phyloP scores from a whole-genome alignment of 345 rosid genomes.

The Aethionema arabicum region DNA sequence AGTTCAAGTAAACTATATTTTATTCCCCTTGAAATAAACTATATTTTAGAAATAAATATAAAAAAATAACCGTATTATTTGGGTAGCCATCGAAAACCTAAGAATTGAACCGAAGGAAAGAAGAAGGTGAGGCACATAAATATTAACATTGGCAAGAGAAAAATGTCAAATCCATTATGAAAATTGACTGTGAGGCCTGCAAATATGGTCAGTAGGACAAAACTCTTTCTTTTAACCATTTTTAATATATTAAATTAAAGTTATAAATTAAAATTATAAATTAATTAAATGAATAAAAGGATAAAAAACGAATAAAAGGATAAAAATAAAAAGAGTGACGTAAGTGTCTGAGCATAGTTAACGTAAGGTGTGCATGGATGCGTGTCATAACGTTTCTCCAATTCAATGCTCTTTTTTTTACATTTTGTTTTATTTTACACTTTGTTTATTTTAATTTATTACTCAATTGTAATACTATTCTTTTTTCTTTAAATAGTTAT shows the following conservation, averaged over 20 bases:
- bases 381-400: slow-evolving; percentile 50
- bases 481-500: no score
- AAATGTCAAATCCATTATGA: slow-evolving; percentile 36
- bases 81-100: no score
- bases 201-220: slow-evolving; percentile 21
- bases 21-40: no score
- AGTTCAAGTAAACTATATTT: no score
- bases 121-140: slow-evolving; percentile 12
- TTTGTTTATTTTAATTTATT: neutral
- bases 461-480: neutral
- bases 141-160: slow-evolving; percentile 30
- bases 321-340: slow-evolving; percentile 40
- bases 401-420: slow-evolving; percentile 39
- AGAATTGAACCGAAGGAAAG: slow-evolving; percentile 15
- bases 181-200: slow-evolving; percentile 35
- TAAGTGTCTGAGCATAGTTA: slow-evolving; percentile 34
- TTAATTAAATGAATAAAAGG: neutral
- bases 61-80: no score
- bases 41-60: no score
- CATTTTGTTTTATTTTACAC: neutral
- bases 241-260: neutral
- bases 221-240: neutral
- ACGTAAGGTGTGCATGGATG: slow-evolving; percentile 55
- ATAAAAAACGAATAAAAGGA: slow-evolving; percentile 10
- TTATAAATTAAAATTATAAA: neutral